A percentile compares a stretch with the other conserved stretches of the same genome.
Evolutionary conservation across 352 stramenopile species (phyloP).

Genomic region (Thalassiosira allenii): DNA sequence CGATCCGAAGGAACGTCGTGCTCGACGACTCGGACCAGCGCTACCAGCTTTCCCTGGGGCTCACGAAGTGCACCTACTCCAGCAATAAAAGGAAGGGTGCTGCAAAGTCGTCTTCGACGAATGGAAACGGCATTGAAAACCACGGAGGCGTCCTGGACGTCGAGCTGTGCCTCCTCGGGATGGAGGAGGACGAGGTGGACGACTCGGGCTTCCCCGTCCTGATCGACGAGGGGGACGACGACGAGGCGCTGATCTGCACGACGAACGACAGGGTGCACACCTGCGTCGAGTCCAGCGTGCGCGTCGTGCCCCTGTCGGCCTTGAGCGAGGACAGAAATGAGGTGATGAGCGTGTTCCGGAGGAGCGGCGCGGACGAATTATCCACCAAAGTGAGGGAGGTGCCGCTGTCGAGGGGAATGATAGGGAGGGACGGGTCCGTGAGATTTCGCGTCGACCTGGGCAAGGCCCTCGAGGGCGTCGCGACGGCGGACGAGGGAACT

Average conservation of each 20-base stretch:
- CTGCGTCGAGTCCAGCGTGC: constrained; percentile 44
- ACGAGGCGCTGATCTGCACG: constrained; percentile 69
- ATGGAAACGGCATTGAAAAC: too few relatives aligned
- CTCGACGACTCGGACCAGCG: constrained; percentile 66
- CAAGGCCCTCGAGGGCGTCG: constrained; percentile 24
- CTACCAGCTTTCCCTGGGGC: constrained; percentile 65
- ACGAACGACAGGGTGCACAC: constrained; percentile 48
- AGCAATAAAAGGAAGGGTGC: background rate
- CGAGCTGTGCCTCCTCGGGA: constrained; percentile 53
- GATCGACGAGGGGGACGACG: constrained; percentile 56
- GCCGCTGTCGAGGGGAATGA: constrained; percentile 50
- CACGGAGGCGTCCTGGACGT: constrained; percentile 43
- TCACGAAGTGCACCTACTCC: constrained; percentile 47
- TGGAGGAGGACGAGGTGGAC: constrained; percentile 77
- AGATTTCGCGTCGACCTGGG: constrained; percentile 58
- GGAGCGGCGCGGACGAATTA: too few relatives aligned
- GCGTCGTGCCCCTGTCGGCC: constrained; percentile 7
- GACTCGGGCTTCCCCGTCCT: constrained; percentile 67
- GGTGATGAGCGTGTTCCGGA: too few relatives aligned
- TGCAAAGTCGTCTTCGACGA: constrained; percentile 20
- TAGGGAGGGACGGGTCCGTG: constrained; percentile 47
- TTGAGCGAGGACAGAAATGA: constrained; percentile 12
- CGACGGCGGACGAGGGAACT: too few relatives aligned
- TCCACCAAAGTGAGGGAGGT: constrained; percentile 38
- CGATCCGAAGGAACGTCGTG: constrained; percentile 64